Evolutionary conservation across 2,329 filamentous ascomycete species (phyloP), one percentile per base, ranked within the genome.

Genomic region (Penicillium sp.): DNA sequence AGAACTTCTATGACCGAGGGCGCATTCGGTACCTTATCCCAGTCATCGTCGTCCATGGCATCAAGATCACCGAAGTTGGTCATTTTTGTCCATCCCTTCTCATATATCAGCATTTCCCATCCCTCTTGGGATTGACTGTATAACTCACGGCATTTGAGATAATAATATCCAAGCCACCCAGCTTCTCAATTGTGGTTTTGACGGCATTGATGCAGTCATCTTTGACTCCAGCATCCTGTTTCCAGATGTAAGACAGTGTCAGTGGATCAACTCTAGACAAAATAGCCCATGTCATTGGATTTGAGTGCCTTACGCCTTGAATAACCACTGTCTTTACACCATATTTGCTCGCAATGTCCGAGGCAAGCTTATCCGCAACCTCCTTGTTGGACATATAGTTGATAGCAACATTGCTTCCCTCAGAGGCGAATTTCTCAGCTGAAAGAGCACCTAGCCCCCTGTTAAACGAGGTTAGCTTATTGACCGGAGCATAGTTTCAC

Each of bases 141-240:
- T 37, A 42, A 59, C 79, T 47, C 67, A 86, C 83, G 19, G 88
- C 89, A 72, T 94, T 94, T 2, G 88, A 89, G 67, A 93, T 84
- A 46, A 94, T 79, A 41, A 91, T 81, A 74, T 94, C 90, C n/a
- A 94, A 73, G 1, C 87, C 85, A 5, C 87, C 89, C 62, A 91
- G 80, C n/a, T 73, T 74, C 27, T 81, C 75, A 48, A 87, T 79
- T 1, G 85, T 82, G 45, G 87, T 81, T 19, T 81, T 74, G 1
- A 93, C 84, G 0, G 87, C 80, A 0, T 78, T 77, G 49, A 78
- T 73, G 61, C 89, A 84, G 27, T 89, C 88, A 1, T 76, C 72
- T 35, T 84, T 81, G 6, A 79, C 77, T 17, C 83, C 85, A 45
- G 89, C 81, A 71, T 93, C 89, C 67, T 86, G 35, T 21, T 35